A percentile compares a stretch with the other conserved stretches of the same genome.
phyloP scores from a whole-genome alignment of 345 rosid genomes.

The Sonneratia caseolaris region DNA sequence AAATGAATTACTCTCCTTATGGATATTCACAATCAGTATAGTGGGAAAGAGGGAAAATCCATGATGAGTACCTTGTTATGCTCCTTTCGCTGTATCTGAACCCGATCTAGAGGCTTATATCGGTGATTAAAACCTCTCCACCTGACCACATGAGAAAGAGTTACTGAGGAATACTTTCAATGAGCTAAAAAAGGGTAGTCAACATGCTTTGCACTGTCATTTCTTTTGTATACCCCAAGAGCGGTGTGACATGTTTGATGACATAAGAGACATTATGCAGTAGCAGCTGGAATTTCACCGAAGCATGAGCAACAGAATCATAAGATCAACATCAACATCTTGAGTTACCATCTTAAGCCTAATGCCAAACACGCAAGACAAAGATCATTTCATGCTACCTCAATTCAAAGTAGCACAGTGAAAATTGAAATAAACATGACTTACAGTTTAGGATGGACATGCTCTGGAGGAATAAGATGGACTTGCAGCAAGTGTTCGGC shows the following conservation, averaged over 20 bases:
- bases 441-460: slow-evolving; percentile 82
- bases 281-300: not conserved
- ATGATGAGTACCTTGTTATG: slow-evolving; percentile 50
- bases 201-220: not conserved
- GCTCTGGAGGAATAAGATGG: slow-evolving; percentile 48
- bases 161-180: not conserved
- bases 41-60: not conserved
- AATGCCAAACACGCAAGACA: not conserved
- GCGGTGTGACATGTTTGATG: not conserved
- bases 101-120: slow-evolving; percentile 52
- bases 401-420: not conserved
- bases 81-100: slow-evolving; percentile 46
- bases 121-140: slow-evolving; percentile 69
- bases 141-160: slow-evolving; percentile 21
- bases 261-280: not conserved
- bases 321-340: not conserved
- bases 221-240: not conserved
- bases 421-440: not conserved
- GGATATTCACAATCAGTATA: not conserved
- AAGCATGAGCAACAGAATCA: not conserved
- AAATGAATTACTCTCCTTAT: not conserved
- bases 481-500: slow-evolving; percentile 83
- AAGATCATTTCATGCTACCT: not conserved
- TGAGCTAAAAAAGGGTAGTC: not conserved
- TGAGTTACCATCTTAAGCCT: not conserved